A percentile compares a stretch with the other conserved stretches of the same genome.
These are phyloP conservation scores for Hypoxylon rickii DNA, from an alignment of 495 filamentous ascomycete genomes.

Conservation along the genomic window DNA sequence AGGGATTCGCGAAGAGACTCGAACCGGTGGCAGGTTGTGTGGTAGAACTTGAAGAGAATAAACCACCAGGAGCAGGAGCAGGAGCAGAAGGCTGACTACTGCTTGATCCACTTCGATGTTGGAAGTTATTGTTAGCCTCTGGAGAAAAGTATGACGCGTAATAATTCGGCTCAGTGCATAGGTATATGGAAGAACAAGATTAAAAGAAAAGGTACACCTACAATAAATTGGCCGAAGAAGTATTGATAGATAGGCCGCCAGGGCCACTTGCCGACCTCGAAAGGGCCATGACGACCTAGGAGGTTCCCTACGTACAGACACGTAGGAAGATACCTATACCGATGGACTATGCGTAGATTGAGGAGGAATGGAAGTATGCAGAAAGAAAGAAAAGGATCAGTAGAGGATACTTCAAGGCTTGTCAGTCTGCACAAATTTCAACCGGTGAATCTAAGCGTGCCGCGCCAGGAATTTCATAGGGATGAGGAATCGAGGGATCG, in stretches of 20 bases:
- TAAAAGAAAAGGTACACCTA: conserved; percentile 42
- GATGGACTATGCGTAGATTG: no score
- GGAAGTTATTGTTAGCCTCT: conserved; percentile 23
- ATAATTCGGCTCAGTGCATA: not conserved
- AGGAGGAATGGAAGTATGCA: no score
- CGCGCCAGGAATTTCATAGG: no score
- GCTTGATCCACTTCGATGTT: conserved; percentile 41
- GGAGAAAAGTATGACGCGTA: conserved; percentile 10
- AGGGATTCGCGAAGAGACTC: conserved; percentile 20
- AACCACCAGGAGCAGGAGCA: conserved; percentile 39
- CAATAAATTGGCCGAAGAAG: conserved; percentile 71
- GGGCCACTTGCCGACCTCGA: conserved; percentile 68
- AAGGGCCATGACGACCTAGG: conserved; percentile 47
- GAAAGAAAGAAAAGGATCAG: no score
- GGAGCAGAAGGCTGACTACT: conserved; percentile 46
- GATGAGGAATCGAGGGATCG: no score
- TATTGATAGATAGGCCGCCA: conserved; percentile 76
- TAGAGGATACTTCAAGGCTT: no score
- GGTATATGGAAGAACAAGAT: conserved; percentile 5
- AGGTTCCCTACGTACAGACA: no score
- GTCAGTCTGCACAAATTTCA: no score
- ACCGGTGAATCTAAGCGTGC: no score
- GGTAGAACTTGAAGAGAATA: conserved; percentile 37
- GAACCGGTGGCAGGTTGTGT: conserved; percentile 18
- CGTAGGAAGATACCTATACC: no score